phyloP scores from a whole-genome alignment of 306 rosid genomes.

The cucumber (Cucumis sativus) region DNA sequence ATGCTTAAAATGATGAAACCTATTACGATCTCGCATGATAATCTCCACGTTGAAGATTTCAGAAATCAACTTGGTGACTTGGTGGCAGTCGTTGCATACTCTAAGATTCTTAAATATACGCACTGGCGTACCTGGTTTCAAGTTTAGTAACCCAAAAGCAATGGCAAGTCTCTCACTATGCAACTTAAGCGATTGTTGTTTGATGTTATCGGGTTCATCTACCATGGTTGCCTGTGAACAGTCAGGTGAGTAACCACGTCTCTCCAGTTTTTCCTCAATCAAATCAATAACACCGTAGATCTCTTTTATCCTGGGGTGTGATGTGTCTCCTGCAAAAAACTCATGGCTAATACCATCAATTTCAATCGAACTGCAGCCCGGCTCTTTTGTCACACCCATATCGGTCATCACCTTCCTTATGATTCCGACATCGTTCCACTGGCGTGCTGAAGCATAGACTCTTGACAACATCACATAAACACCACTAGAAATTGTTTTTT shows the following conservation, averaged over 20 bases:
- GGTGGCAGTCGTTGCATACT: conserved; percentile 58
- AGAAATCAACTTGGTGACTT: conserved; percentile 46
- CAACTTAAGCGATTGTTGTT: conserved; percentile 32
- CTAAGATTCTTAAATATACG: conserved; percentile 44
- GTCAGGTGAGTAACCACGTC: conserved; percentile 35
- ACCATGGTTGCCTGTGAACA: conserved; percentile 43
- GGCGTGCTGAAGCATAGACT: conserved; percentile 57
- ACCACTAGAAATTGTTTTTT: conserved; percentile 37
- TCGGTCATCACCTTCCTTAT: conserved; percentile 58
- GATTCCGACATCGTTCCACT: conserved; percentile 60
- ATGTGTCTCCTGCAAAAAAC: conserved; percentile 65
- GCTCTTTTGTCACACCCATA: conserved; percentile 48
- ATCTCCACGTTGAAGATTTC: conserved; percentile 43
- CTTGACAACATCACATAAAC: conserved; percentile 64
- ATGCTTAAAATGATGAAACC: conserved; percentile 62
- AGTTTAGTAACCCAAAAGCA: conserved; percentile 53
- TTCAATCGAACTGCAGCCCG: conserved; percentile 67
- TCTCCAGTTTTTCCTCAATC: conserved; percentile 30
- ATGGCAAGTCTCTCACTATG: conserved; percentile 77
- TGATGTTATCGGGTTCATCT: conserved; percentile 29
- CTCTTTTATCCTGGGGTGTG: conserved; percentile 41
- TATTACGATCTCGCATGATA: conserved; percentile 52
- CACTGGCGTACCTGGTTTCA: conserved; percentile 34
- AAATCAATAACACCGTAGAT: conserved; percentile 35
- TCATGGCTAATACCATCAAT: conserved; percentile 53